Evolutionary conservation across 1,284 basidiomycete genomes (phyloP).

Genomic region (Ustilago sp.): DNA sequence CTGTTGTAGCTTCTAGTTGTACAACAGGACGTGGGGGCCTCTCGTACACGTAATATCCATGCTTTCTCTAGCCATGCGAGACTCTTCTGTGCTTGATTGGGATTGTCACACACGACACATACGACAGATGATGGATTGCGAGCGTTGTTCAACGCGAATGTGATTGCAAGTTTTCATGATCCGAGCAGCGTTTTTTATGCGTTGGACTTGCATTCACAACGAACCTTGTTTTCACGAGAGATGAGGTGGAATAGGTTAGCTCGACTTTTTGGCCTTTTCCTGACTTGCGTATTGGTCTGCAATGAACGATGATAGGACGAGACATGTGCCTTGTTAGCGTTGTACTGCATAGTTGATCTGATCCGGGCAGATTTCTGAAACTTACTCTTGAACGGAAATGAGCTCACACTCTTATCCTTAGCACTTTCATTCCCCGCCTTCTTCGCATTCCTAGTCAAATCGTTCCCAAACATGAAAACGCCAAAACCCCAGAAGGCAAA

Average conservation of each 20-base stretch:
- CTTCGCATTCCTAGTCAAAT: slow-evolving; percentile 47
- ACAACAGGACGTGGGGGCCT: no score
- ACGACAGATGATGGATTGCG: no score
- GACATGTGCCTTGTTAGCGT: not conserved
- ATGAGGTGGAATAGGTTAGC: slow-evolving; percentile 1
- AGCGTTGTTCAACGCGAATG: not conserved
- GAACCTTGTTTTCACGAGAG: no score
- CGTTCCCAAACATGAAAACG: slow-evolving; percentile 53
- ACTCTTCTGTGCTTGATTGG: not conserved
- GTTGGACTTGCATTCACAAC: no score
- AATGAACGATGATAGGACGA: no score
- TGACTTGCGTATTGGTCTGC: slow-evolving; percentile 39
- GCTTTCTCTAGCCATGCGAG: not conserved
- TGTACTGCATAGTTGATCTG: not conserved
- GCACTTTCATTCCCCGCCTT: slow-evolving; percentile 37
- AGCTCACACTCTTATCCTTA: slow-evolving; percentile 69
- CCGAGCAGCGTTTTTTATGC: not conserved
- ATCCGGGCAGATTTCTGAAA: not conserved
- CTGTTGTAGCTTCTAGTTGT: no score
- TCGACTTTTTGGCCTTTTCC: slow-evolving; percentile 45
- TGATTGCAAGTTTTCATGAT: not conserved
- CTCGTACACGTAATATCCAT: not conserved
- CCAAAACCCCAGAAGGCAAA: slow-evolving; percentile 50
- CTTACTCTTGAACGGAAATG: slow-evolving; percentile 50
- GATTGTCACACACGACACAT: not conserved